These are phyloP conservation scores for Salvia sclarea DNA, from an alignment of 305 asterid genomes.

Conservation along the genomic window DNA sequence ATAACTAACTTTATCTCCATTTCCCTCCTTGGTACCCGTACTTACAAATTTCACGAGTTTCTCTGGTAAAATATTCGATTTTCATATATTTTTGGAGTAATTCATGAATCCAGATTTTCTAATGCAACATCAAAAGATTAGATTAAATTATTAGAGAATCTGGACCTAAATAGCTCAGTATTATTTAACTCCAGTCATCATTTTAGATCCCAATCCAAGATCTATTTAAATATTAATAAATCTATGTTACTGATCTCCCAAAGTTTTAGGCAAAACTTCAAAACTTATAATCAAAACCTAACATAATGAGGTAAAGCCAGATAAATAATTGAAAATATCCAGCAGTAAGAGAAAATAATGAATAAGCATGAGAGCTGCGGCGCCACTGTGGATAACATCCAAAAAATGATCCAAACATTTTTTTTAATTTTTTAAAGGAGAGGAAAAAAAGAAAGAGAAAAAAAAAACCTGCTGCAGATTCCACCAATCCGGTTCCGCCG, in stretches of 20 bases:
- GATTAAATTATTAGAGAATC: too few species aligned
- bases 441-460: neutral
- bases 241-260: neutral
- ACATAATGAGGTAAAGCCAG: conserved; percentile 5
- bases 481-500: conserved; percentile 67
- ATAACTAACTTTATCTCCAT: neutral
- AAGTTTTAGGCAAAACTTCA: neutral
- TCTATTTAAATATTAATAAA: neutral
- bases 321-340: neutral
- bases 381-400: conserved; percentile 67
- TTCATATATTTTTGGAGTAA: neutral
- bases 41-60: neutral
- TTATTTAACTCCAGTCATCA: neutral
- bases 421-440: too few species aligned
- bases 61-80: neutral
- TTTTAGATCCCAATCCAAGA: neutral
- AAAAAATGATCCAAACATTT: conserved; percentile 26
- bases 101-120: too few species aligned
- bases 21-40: neutral
- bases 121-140: too few species aligned
- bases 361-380: conserved; percentile 49
- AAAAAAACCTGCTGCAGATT: conserved; percentile 47
- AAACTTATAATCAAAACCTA: neutral
- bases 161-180: neutral
- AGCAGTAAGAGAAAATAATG: conserved; percentile 35